Evolutionary conservation across 345 rosid species (phyloP).

Genomic region (Gossypioides kirkii): DNA sequence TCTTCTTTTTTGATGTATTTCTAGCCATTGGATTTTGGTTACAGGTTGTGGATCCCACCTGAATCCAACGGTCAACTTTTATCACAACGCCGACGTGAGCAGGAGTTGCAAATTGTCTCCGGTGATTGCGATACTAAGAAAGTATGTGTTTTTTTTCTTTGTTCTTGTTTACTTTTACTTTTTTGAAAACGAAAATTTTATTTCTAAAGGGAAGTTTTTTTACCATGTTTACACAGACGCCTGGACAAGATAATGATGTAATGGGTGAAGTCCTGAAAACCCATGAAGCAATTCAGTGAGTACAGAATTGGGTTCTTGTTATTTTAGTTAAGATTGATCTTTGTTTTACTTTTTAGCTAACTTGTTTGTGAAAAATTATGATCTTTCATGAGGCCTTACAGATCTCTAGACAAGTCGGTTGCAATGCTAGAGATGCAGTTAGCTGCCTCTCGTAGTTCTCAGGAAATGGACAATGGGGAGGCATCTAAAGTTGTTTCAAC

Average conservation of each 20-base stretch:
- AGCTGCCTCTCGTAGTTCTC: conserved; percentile 55
- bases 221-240: conserved; percentile 24
- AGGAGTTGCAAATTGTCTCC: conserved; percentile 51
- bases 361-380: background rate
- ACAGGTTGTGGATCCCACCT: conserved; percentile 53
- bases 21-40: conserved; percentile 9
- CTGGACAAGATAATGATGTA: conserved; percentile 43
- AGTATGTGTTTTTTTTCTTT: conserved; percentile 32
- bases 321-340: background rate
- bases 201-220: background rate
- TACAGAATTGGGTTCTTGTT: conserved; percentile 3
- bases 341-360: background rate
- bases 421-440: conserved; percentile 65
- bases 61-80: conserved; percentile 55
- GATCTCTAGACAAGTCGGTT: conserved; percentile 73
- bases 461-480: conserved; percentile 35
- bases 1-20: background rate
- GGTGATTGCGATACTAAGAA: conserved; percentile 50
- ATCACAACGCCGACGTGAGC: conserved; percentile 48
- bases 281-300: conserved; percentile 84
- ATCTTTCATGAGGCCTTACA: conserved; percentile 30
- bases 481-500: conserved; percentile 29
- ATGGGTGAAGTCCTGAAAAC: conserved; percentile 62
- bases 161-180: background rate
- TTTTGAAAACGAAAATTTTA: background rate